phyloP scores from a whole-genome alignment of 31 red algal species.

The Porphyra umbilicalis region DNA sequence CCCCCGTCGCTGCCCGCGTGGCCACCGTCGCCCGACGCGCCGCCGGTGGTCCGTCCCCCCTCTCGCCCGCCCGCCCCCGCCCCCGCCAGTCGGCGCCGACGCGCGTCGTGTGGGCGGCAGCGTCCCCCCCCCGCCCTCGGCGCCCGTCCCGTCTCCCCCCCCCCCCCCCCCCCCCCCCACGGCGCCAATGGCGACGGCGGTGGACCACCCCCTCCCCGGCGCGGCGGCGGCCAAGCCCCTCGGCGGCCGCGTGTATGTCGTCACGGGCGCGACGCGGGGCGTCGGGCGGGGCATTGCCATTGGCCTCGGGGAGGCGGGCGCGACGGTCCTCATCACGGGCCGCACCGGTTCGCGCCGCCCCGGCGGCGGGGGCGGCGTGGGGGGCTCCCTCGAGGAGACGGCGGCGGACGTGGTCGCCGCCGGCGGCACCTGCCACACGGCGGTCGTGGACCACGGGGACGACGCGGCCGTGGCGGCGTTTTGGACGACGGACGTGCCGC shows the following conservation, averaged over 20 bases:
- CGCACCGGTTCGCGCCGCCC: not conserved
- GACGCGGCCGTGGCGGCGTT: constrained; percentile 26
- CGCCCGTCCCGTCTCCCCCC: too few species aligned
- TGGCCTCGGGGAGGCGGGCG: constrained; percentile 18
- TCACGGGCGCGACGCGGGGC: constrained; percentile 44
- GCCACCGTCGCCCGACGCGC: too few species aligned
- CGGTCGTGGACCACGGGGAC: constrained; percentile 31
- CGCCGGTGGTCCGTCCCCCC: too few species aligned
- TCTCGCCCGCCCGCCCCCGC: too few species aligned
- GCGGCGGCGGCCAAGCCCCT: constrained; percentile 20
- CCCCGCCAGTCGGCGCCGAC: too few species aligned
- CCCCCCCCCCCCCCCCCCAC: too few species aligned
- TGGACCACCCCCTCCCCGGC: not conserved
- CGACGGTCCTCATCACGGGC: constrained; percentile 30
- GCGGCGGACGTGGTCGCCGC: constrained; percentile 12
- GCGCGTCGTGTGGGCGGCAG: too few species aligned
- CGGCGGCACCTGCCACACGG: constrained; percentile 20
- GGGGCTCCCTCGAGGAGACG: constrained; percentile 5
- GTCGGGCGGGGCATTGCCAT: constrained; percentile 45
- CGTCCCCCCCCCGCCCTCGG: too few species aligned
- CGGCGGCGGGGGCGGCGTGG: not conserved
- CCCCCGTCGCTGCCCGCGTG: too few species aligned
- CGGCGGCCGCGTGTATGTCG: constrained; percentile 10
- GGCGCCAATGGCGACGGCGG: too few species aligned
- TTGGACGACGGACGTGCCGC: constrained; percentile 1